These are phyloP conservation scores for Heracleum sosnowskyi DNA, from an alignment of 129 eudicot genomes.

Conservation along the genomic window DNA sequence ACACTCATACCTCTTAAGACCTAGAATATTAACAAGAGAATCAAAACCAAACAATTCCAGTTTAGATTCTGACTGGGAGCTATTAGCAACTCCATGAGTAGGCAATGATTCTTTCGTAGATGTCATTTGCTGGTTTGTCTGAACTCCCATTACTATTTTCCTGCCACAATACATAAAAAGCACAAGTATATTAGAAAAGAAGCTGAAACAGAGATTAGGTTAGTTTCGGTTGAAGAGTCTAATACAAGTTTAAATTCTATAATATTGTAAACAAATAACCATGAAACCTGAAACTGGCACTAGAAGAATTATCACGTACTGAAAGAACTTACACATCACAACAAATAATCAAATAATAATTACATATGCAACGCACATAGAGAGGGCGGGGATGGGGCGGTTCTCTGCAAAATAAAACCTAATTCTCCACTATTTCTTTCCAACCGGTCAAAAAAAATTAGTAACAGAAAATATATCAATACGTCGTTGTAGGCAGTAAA, in stretches of 20 bases:
- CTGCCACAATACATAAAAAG: conserved; percentile 36
- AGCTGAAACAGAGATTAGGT: neutral
- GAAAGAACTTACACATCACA: neutral
- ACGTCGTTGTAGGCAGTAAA: too few species aligned
- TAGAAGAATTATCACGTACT: neutral
- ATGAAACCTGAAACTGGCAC: neutral
- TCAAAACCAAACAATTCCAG: conserved; percentile 96
- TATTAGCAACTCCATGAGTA: conserved; percentile 49
- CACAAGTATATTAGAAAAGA: neutral
- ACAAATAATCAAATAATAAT: neutral
- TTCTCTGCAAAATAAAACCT: neutral
- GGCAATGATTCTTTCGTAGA: conserved; percentile 39
- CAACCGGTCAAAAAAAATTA: neutral
- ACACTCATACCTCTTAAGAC: conserved; percentile 73
- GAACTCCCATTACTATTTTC: conserved; percentile 44
- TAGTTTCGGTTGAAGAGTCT: neutral
- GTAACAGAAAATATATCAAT: too few species aligned
- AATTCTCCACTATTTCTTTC: neutral
- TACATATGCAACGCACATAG: neutral
- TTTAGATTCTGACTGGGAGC: conserved; percentile 70
- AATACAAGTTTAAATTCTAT: neutral
- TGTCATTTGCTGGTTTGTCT: conserved; percentile 28
- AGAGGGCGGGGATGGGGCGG: neutral
- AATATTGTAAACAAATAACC: neutral
- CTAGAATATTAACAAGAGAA: conserved; percentile 93